Base-by-base conservation (phyloP, 805 yeast species). In the Candida germanica region DNA sequence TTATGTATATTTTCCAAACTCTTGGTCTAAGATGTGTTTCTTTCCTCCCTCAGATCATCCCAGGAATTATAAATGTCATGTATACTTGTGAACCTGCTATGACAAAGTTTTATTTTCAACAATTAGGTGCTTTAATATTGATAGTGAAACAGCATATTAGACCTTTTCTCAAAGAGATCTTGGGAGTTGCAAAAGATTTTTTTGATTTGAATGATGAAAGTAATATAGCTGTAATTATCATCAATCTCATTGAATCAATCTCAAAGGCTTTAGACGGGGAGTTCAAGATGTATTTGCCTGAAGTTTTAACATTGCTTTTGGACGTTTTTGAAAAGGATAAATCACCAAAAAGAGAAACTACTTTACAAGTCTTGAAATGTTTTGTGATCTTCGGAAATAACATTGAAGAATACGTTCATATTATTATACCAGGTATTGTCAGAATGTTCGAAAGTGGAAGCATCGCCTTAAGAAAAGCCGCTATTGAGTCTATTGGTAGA, bases 91-190 rank as follows among this genome's bases (percentile, higher is more conserved):
- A 89, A 2, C 79, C 80, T 2, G 75, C 85, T 0, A 77, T 87
- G 77, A 66, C 87, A 12, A 95, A 87, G 48, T 83, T 89, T 38
- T 85, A 89, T 51, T 88, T 93, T 61, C 87, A 88, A 53, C 97
- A 91, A 50, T 64, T 93, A 40, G 82, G 93, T 9, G 81, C 81
- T 1, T 66, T 93, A 44, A 80, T 89, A 4, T 63, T 76, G 14
- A 86, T 88, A 46, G 96, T 89, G 20, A 87, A 85, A 46, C 91
- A 87, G 51, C 96, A 93, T 53, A 85, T 93, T 13, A 69, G 97
- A 33, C 91, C 95, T 2, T 84, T 79, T 50, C 70, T 93, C 30
- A 73, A 77, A 3, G 85, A 83, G 25, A 80, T 94, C 6, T 86
- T 88, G 50, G 77, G 64, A 3, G 78, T 85, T 0, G 77, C 91